These are phyloP conservation scores for Amaranthus cruentus DNA, from an alignment of 148 eudicot species.

Conservation along the genomic window DNA sequence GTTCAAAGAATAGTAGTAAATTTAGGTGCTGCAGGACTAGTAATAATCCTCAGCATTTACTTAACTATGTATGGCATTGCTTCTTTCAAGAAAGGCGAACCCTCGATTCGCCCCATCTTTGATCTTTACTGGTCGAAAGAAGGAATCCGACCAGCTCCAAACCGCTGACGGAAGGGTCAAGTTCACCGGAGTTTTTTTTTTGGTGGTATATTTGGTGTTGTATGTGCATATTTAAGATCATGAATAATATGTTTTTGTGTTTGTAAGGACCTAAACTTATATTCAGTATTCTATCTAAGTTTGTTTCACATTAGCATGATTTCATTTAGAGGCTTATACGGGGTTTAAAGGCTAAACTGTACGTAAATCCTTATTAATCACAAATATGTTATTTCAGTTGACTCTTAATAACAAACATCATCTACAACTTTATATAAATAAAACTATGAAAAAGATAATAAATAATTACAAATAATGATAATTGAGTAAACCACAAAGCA, in stretches of 20 bases:
- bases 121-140: slow-evolving; percentile 87
- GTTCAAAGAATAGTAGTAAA: slow-evolving; percentile 75
- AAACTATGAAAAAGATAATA: background rate
- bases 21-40: slow-evolving; percentile 81
- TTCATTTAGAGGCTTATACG: no score
- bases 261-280: slow-evolving; percentile 16
- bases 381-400: background rate
- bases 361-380: background rate
- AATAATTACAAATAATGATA: background rate
- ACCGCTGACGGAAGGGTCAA: slow-evolving; percentile 98
- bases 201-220: slow-evolving; percentile 89
- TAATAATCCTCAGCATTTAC: slow-evolving; percentile 80
- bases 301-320: background rate
- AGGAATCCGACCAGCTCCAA: slow-evolving; percentile 86
- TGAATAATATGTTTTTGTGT: background rate
- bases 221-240: slow-evolving; percentile 44
- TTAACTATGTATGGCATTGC: slow-evolving; percentile 85
- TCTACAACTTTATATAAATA: background rate
- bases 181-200: slow-evolving; percentile 98
- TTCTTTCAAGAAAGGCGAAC: slow-evolving; percentile 87
- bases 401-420: no score
- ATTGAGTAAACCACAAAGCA: background rate
- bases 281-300: background rate
- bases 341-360: no score
- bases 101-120: slow-evolving; percentile 73